Evolutionary conservation across 2,329 filamentous ascomycete species (phyloP), one percentile per base, ranked within the genome.

Genomic region (Alternaria brassicae): DNA sequence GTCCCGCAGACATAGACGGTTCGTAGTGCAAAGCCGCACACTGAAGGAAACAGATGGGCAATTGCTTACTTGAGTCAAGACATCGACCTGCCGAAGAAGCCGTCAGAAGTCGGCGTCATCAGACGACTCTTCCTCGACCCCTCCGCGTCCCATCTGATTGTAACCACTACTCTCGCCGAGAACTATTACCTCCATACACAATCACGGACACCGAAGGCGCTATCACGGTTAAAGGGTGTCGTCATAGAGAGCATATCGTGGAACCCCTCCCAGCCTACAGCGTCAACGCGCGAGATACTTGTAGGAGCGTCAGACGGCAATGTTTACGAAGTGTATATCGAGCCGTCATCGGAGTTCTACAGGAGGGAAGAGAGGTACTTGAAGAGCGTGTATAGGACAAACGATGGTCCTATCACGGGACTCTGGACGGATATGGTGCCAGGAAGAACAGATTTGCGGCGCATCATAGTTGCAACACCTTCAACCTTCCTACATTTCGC

Each of bases 101-200:
- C 92, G 15, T 90, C 92, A 36, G 94, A 99, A 77, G 87, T 95
- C 60, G 95, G 95, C 67, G 86, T 97, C 52, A 98, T 99, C 73
- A 89, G 91, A 69, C 92, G 91, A 81, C 92, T 99, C 86, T 99
- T 99, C 81, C 90, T 99, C 73, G 95, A 99, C 74, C 94, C 95
- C 27, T 97, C 94, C 10, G 95, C 95, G 27, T 97, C 93, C 6
- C 95, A 99, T 80, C 84, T 99, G 27, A 87, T 99, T 65, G 88
- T 99, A 68, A 93, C 91, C 75, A 99, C 95, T 3, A 90, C 92
- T 5, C 86, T 93, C 39, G 93, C 93, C 75, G 95, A 99, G 79
- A 98, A 96, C 80, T 99, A 93, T 82, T 99, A 99, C 79, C 90
- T 99, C 9, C 95, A 99, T 77, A 94, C 93, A 10, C 94, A 98